Evolutionary conservation across 2,329 filamentous ascomycete genomes (phyloP), one percentile per base, ranked within the genome.

Genomic region (Arthroderma sp.): DNA sequence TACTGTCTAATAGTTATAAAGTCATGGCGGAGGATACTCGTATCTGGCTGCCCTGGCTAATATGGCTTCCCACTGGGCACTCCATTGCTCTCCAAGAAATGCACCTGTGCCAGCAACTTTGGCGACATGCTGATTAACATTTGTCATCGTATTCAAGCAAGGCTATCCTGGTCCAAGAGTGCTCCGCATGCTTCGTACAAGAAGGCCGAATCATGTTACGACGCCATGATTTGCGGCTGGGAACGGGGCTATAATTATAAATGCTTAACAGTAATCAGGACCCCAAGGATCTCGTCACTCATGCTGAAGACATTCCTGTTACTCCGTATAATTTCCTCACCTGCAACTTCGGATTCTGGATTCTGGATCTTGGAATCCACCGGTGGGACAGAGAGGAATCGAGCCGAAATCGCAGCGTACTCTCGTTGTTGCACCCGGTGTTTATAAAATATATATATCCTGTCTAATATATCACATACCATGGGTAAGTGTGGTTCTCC

Each of bases 61-160:
- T n/a, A n/a, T n/a, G n/a, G n/a, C n/a, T n/a, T n/a, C n/a, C n/a
- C n/a, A n/a, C n/a, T n/a, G n/a, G n/a, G n/a, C n/a, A n/a, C n/a
- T n/a, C n/a, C n/a, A n/a, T n/a, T n/a, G n/a, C n/a, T n/a, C n/a
- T n/a, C n/a, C n/a, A n/a, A n/a, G n/a, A n/a, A n/a, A n/a, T n/a
- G n/a, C n/a, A n/a, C n/a, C n/a, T n/a, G n/a, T n/a, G n/a, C n/a
- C n/a, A n/a, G n/a, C n/a, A n/a, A n/a, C n/a, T n/a, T n/a, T n/a
- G n/a, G n/a, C n/a, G n/a, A n/a, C n/a, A n/a, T n/a, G n/a, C n/a
- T n/a, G 47, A 51, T 51, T 17, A 31, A n/a, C 8, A 31, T 19
- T 51, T 51, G 23, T 33, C 28, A 19, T 51, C 47, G 47, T 51
- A 51, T 51, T 51, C 47, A 33, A 51, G 47, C 47, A 25, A 51